These are phyloP conservation scores for Spergularia azorica DNA, from an alignment of 179 eudicot genomes.

Conservation along the genomic window DNA sequence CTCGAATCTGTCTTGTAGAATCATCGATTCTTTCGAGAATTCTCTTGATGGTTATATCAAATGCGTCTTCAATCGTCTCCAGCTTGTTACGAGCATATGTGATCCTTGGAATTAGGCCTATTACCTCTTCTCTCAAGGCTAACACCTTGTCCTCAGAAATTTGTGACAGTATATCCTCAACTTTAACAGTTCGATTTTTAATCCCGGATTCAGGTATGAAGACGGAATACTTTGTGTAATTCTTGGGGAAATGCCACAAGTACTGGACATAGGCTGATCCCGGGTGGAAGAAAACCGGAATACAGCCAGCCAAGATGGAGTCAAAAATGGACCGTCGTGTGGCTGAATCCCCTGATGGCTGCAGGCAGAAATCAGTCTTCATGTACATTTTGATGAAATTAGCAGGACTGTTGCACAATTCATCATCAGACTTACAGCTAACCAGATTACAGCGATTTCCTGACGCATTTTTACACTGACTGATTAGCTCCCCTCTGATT, in stretches of 20 bases:
- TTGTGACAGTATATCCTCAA: constrained; percentile 30
- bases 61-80: constrained; percentile 33
- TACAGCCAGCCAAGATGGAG: constrained; percentile 35
- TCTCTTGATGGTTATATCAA: constrained; percentile 27
- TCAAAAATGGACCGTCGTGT: constrained; percentile 40
- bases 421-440: constrained; percentile 9
- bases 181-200: constrained; percentile 25
- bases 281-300: constrained; percentile 35
- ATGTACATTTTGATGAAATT: constrained; percentile 24
- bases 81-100: constrained; percentile 29
- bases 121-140: constrained; percentile 27
- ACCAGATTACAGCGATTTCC: constrained; percentile 18
- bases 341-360: constrained; percentile 33
- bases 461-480: constrained; percentile 26
- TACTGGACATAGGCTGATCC: constrained; percentile 29
- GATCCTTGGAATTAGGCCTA: constrained; percentile 28
- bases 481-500: constrained; percentile 30
- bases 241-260: constrained; percentile 32
- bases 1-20: constrained; percentile 16
- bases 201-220: constrained; percentile 27
- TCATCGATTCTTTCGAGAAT: constrained; percentile 24
- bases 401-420: constrained; percentile 25
- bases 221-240: constrained; percentile 37
- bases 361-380: constrained; percentile 34
- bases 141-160: constrained; percentile 18